These are phyloP conservation scores for Olyra latifolia DNA, from an alignment of 176 grass and related monocot genomes.

Conservation along the genomic window DNA sequence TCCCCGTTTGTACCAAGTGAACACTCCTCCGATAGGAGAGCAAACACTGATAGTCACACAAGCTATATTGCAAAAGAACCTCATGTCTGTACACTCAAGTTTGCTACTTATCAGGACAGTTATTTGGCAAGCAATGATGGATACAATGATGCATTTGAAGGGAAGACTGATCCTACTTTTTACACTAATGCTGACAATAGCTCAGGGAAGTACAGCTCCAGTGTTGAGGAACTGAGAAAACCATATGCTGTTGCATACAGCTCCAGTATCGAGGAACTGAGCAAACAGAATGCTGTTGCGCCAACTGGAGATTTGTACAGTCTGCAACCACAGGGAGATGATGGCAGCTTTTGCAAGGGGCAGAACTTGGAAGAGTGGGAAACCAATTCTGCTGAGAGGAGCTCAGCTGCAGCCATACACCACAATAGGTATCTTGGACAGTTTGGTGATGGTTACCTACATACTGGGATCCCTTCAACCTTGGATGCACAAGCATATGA, in stretches of 20 bases:
- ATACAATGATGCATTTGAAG: neutral
- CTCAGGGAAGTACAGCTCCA: constrained; percentile 22
- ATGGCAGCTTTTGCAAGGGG: neutral
- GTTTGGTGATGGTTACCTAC: constrained; percentile 9
- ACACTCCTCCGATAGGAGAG: neutral
- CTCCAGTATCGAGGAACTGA: too few relatives aligned
- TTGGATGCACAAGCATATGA: neutral
- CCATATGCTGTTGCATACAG: too few relatives aligned
- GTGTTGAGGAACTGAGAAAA: constrained; percentile 29
- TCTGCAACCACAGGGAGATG: constrained; percentile 25
- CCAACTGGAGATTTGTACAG: too few relatives aligned
- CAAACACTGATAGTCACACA: neutral
- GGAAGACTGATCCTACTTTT: neutral
- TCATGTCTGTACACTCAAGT: neutral
- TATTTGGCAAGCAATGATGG: constrained; percentile 1
- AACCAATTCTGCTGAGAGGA: neutral
- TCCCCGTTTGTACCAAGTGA: constrained; percentile 5
- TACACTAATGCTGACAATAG: constrained; percentile 10
- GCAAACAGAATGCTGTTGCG: too few relatives aligned
- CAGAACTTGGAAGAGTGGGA: constrained; percentile 14
- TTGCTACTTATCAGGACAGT: constrained; percentile 15
- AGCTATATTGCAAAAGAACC: constrained; percentile 5
- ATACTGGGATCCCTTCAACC: neutral
- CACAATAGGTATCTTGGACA: neutral
- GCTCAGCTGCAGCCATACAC: neutral